These are phyloP conservation scores for Rhizomucor pusillus DNA, from an alignment of 371 early-diverging fungal species.

Conservation along the genomic window DNA sequence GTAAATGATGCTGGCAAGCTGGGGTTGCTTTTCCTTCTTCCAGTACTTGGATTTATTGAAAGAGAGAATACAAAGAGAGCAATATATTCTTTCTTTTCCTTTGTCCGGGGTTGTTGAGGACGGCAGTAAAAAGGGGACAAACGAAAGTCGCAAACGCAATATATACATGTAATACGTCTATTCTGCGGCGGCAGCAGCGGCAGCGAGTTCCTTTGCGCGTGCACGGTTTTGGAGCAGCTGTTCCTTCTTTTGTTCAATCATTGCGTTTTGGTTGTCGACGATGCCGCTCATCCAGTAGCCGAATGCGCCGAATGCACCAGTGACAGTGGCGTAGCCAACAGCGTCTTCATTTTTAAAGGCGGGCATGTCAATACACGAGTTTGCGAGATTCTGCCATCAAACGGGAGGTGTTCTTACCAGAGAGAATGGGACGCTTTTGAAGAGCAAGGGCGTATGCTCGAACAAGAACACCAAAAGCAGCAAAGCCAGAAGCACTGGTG, in stretches of 20 bases:
- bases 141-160: too few species aligned
- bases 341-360: conserved; percentile 32
- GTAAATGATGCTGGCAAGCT: too few species aligned
- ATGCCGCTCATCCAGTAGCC: conserved; percentile 41
- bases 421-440: conserved; percentile 47
- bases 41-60: too few species aligned
- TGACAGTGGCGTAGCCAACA: conserved; percentile 35
- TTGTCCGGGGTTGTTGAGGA: too few species aligned
- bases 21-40: too few species aligned
- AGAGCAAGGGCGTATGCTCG: conserved; percentile 52
- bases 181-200: conserved; percentile 19
- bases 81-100: too few species aligned
- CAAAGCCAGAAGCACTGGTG: conserved; percentile 50
- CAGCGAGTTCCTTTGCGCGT: conserved; percentile 44
- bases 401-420: conserved; percentile 22
- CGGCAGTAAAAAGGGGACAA: too few species aligned
- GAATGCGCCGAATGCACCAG: conserved; percentile 42
- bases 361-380: neutral
- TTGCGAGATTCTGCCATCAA: conserved; percentile 2
- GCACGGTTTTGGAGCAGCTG: conserved; percentile 44
- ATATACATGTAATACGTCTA: neutral
- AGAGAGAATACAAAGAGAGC: too few species aligned
- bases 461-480: conserved; percentile 51
- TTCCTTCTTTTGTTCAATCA: conserved; percentile 48
- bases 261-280: conserved; percentile 39